phyloP scores from a whole-genome alignment of 1,284 basidiomycete species.

The Vanrija sp. region DNA sequence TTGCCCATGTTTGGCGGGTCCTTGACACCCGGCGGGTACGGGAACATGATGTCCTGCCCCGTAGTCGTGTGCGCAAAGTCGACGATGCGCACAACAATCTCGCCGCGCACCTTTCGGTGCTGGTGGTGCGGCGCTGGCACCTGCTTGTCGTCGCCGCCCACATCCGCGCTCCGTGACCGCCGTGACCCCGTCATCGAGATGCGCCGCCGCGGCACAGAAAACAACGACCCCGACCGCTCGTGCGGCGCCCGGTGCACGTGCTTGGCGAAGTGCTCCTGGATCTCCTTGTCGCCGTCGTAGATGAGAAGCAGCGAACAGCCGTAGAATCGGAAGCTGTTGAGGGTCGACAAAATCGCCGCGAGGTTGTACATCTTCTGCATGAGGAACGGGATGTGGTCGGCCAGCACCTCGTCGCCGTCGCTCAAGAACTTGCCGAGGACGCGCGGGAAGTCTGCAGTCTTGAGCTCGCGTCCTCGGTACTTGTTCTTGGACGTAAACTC shows the following conservation, averaged over 20 bases:
- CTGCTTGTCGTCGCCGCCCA: constrained; percentile 1
- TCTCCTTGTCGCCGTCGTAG: constrained; percentile 90
- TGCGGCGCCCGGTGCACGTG: constrained; percentile 10
- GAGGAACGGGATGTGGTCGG: constrained; percentile 87
- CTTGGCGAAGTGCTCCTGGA: constrained; percentile 59
- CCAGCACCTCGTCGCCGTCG: constrained; percentile 76
- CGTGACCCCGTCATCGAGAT: constrained; percentile 2
- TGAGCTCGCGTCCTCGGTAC: constrained; percentile 88
- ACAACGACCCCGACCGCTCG: constrained; percentile 8
- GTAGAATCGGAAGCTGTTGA: constrained; percentile 95
- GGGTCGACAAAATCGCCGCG: constrained; percentile 78
- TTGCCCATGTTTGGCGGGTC: constrained; percentile 55
- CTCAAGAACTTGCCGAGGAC: constrained; percentile 79
- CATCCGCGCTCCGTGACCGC: constrained; percentile 8
- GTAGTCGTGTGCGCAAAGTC: constrained; percentile 99
- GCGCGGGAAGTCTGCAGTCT: constrained; percentile 74
- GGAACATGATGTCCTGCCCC: constrained; percentile 76
- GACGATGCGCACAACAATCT: constrained; percentile 92
- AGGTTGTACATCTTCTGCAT: constrained; percentile 91
- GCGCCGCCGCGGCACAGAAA: constrained; percentile 1
- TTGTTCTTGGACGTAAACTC: constrained; percentile 93
- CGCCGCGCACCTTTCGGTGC: constrained; percentile 65
- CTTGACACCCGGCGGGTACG: constrained; percentile 43
- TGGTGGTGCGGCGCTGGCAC: constrained; percentile 11
- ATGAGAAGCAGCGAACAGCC: constrained; percentile 95